Base-by-base conservation (phyloP, 768 basidiomycete species). In the Galerina marginata region DNA sequence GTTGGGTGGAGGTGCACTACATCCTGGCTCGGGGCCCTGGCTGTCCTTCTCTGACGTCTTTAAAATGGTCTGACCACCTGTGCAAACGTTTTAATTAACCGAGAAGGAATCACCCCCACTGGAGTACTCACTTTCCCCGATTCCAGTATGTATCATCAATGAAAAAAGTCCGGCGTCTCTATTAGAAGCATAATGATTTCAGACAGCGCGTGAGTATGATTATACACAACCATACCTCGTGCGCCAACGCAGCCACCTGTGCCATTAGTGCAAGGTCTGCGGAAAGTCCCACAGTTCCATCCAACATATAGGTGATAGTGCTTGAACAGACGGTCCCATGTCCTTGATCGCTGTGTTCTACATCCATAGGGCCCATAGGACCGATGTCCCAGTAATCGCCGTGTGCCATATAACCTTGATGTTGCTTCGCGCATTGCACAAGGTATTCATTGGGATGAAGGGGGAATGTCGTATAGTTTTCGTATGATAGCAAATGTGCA, bases 101-200 rank as follows among this genome's bases (percentile, higher is more conserved):
- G 47, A 39, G 23, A n/a, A 29, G 40, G 1, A 51, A 33, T 14
- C 7, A 20, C 9, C 10, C 39, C 26, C 33, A 40, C 12, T 33
- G 23, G 42, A 36, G 16, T 4, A 73, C 85, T 56, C 61, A 88
- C 87, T 83, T 86, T 76, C 88, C 89, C 57, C 89, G 83, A 70
- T 89, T 86, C 89, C 90, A 91, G 62, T 86, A 83, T 0, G 83
- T 83, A 70, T 91, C 89, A 58, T 89, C 85, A 4, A 91, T 76
- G 54, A 91, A 77, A 72, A 91, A 87, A 3, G 89, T 89, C 40
- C 85, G 76, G 65, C 86, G 85, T 58, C 81, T 77, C 89, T 90
- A 33, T 33, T 7, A 33, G 60, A 23, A 54, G 25, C 23, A 45
- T 12, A 38, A 25, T 33, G 29, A 7, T 45, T 26, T 25, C 29